phyloP scores from a whole-genome alignment of 495 filamentous ascomycete species.

The Cetradonia linearis region DNA sequence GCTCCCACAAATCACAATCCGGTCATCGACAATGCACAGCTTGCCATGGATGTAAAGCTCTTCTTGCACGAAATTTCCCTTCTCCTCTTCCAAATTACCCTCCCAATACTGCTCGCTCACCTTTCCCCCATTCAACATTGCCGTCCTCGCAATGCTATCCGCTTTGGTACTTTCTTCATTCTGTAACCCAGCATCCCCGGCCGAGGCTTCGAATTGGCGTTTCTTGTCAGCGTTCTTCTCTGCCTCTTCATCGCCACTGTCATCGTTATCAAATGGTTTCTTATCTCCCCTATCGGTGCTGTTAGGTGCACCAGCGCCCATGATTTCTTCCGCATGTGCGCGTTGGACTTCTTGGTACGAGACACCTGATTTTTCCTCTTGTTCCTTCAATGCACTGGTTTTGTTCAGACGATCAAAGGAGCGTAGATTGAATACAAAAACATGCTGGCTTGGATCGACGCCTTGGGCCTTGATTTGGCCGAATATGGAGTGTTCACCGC shows the following conservation, averaged over 20 bases:
- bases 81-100: conserved; percentile 59
- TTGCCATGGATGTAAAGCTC: conserved; percentile 92
- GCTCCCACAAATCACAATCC: conserved; percentile 70
- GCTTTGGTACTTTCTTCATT: conserved; percentile 38
- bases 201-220: conserved; percentile 52
- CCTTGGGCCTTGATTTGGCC: conserved; percentile 66
- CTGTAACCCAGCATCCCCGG: conserved; percentile 36
- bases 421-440: conserved; percentile 87
- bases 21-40: conserved; percentile 76
- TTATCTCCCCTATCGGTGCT: conserved; percentile 38
- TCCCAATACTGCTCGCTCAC: conserved; percentile 65
- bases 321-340: conserved; percentile 74
- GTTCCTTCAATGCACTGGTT: conserved; percentile 53
- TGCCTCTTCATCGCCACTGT: conserved; percentile 32
- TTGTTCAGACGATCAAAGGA: conserved; percentile 86
- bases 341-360: conserved; percentile 76
- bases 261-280: conserved; percentile 33
- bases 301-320: conserved; percentile 61
- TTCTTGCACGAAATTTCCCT: conserved; percentile 83
- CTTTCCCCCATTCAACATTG: conserved; percentile 60
- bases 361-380: conserved; percentile 70
- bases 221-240: conserved; percentile 43
- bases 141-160: conserved; percentile 67
- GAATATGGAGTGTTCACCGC: conserved; percentile 83
- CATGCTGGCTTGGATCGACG: conserved; percentile 66